phyloP scores from a whole-genome alignment of 192 early-diverging fungal species.

The Borealophlyctis nickersoniae region DNA sequence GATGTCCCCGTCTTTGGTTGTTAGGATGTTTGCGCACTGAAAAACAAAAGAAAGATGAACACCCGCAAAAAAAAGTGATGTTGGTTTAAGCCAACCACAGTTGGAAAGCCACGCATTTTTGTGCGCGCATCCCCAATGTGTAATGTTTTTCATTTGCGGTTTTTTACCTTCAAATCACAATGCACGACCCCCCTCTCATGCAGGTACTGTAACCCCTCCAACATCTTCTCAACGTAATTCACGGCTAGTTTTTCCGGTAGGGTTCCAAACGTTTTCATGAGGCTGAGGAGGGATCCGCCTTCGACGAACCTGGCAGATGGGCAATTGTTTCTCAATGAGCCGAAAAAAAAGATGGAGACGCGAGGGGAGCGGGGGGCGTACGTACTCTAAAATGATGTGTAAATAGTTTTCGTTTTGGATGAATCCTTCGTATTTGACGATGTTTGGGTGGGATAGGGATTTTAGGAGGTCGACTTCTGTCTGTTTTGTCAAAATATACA shows the following conservation, averaged over 20 bases:
- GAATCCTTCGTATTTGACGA: conserved; percentile 84
- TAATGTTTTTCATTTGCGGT: too few relatives aligned
- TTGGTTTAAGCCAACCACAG: background rate
- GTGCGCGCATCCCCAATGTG: too few relatives aligned
- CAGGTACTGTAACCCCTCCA: conserved; percentile 81
- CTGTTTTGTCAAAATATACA: too few relatives aligned
- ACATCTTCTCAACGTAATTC: conserved; percentile 79
- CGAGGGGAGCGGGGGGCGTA: background rate
- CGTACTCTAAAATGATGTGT: conserved; percentile 79
- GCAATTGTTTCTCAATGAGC: background rate
- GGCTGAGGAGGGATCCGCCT: conserved; percentile 80
- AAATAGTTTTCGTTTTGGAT: conserved; percentile 67
- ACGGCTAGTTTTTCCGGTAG: conserved; percentile 85
- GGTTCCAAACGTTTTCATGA: conserved; percentile 77
- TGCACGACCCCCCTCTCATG: conserved; percentile 78
- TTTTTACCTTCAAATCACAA: conserved; percentile 81
- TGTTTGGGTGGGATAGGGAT: conserved; percentile 76
- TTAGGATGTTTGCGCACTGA: conserved; percentile 79
- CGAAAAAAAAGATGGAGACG: background rate
- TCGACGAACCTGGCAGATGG: conserved; percentile 41
- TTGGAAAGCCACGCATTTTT: too few relatives aligned
- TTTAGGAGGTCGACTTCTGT: conserved; percentile 83
- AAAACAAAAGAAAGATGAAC: conserved; percentile 8
- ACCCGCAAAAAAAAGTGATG: too few relatives aligned
- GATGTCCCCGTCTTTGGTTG: conserved; percentile 89